Base-by-base conservation (phyloP, 768 basidiomycete species). In the Tulasnella sp. region DNA sequence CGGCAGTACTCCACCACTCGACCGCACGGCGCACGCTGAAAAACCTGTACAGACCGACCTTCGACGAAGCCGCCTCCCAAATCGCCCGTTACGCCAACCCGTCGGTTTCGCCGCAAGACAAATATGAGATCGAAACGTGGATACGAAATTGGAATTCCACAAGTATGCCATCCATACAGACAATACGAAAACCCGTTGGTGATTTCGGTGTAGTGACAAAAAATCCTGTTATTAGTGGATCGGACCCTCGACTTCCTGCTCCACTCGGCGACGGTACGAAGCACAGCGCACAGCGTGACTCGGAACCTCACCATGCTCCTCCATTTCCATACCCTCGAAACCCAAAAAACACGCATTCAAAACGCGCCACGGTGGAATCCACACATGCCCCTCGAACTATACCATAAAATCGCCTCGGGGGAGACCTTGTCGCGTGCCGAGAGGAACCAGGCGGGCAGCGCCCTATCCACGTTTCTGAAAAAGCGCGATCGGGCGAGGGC, bases 1-100 rank as follows among this genome's bases (percentile, higher is more conserved):
- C 62, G 21, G 53, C 55, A 34, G 62, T 63, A 27, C 49, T 35
- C 32, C 56, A 63, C 45, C 62, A 62, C 35, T 39, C 27, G 6
- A 42, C 49, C 8, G 49, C 61, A 9, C 32, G 54, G 11, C 23
- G 25, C 7, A 62, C 49, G 32, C 49, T 63, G 11, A 37, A 61
- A 36, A 43, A 45, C 12, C 45, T 62, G 5, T 63, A 63, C 46
- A 14, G 62, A 19, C 61, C 62, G 17, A 25, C 36, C 27, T 62
- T 63, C 32, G 49, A 51, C 21, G 46, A 59, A 19, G 61, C 61
- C 17, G 49, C 39, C 21, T n/a, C 34, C n/a, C 34, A 53, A 12
- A 0, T 55, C 36, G 12, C 21, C 19, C 19, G 15, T 21, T 46
- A 60, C 48, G 43, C 31, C 14, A 31, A 34, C 19, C 53, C 17